Evolutionary conservation across 2,329 filamentous ascomycete species (phyloP).

Genomic region (Cordyceps cateniannulata): DNA sequence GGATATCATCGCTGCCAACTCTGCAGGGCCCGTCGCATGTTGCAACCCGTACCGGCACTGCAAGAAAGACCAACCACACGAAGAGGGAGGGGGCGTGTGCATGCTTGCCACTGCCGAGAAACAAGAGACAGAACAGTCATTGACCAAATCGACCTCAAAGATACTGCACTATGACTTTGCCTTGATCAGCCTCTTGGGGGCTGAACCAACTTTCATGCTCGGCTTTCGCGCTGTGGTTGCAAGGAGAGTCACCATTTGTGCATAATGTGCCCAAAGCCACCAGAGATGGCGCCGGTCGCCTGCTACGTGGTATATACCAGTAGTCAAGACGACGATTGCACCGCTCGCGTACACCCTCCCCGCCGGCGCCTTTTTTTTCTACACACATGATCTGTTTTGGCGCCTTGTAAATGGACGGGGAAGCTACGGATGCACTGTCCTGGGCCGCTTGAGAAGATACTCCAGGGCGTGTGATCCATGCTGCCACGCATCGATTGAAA

Average conservation of each 20-base stretch:
- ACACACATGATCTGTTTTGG: conserved; percentile 1
- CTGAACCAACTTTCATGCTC: not conserved
- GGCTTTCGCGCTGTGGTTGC: conserved; percentile 4
- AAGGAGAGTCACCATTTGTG: not conserved
- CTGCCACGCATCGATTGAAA: not conserved
- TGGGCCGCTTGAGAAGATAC: not conserved
- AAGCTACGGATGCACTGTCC: not conserved
- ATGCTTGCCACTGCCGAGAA: not conserved
- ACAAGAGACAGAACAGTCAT: not conserved
- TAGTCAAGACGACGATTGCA: not conserved
- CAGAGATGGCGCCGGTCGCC: not conserved
- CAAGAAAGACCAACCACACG: not conserved
- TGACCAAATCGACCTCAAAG: not conserved
- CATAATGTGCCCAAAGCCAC: not conserved
- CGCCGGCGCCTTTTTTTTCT: not conserved
- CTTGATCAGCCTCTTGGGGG: not conserved
- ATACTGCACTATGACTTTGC: not conserved
- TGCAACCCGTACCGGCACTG: not conserved
- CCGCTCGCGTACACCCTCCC: not conserved
- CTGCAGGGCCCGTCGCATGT: not conserved
- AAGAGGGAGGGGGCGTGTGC: not conserved
- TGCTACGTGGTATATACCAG: not conserved
- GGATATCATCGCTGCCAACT: not conserved
- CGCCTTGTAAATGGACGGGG: not conserved
- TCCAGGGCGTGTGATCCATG: not conserved